phyloP scores from a whole-genome alignment of 495 filamentous ascomycete species.

The Aspergillus indologenus region DNA sequence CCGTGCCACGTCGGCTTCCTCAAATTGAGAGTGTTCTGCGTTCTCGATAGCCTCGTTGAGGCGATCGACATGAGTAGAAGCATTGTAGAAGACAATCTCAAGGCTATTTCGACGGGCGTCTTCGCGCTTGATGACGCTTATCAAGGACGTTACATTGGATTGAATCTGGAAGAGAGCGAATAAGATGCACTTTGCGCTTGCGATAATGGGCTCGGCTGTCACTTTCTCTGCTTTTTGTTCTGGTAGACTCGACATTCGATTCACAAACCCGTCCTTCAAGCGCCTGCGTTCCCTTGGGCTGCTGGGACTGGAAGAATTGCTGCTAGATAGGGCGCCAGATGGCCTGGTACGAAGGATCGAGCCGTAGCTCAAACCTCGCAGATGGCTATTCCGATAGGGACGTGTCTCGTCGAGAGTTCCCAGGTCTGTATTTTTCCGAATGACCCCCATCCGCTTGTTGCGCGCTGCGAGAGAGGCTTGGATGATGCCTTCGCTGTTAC shows the following conservation, averaged over 20 bases:
- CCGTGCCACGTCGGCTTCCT: conserved; percentile 42
- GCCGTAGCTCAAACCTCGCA: conserved; percentile 76
- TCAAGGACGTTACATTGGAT: conserved; percentile 68
- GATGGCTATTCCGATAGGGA: conserved; percentile 72
- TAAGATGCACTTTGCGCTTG: conserved; percentile 81
- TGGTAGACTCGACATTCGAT: conserved; percentile 78
- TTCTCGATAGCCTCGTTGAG: conserved; percentile 70
- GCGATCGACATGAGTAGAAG: conserved; percentile 68
- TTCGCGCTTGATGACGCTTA: conserved; percentile 65
- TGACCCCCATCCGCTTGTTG: conserved; percentile 78
- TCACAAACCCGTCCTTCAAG: conserved; percentile 57
- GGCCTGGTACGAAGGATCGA: conserved; percentile 64
- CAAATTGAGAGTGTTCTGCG: conserved; percentile 48
- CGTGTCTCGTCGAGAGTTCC: conserved; percentile 71
- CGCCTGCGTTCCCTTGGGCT: conserved; percentile 53
- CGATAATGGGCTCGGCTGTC: conserved; percentile 62
- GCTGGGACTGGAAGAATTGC: conserved; percentile 57
- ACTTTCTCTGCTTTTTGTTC: conserved; percentile 67
- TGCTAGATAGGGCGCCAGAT: conserved; percentile 39
- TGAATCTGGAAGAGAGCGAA: conserved; percentile 82
- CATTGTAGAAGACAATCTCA: conserved; percentile 75
- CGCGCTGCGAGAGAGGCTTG: conserved; percentile 55
- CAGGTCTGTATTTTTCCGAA: conserved; percentile 71
- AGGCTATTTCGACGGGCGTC: conserved; percentile 66
- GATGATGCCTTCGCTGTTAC: conserved; percentile 83